Base-by-base conservation (phyloP, 495 filamentous ascomycete species). In the Zalerion maritima region DNA sequence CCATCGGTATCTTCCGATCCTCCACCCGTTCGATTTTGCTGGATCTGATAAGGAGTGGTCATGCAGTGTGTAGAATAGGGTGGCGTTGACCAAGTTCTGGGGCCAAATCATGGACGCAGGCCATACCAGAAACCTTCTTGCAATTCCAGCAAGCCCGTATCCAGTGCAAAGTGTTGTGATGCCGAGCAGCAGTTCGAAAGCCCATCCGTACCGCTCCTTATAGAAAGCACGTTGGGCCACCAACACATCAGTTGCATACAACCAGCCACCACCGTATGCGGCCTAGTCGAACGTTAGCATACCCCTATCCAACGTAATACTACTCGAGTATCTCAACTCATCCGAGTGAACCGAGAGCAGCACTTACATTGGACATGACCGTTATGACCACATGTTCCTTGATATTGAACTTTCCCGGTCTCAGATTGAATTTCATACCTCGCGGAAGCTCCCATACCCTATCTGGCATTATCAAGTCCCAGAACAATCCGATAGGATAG, bases 311-410 rank as follows among this genome's bases (percentile, higher is more conserved):
- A 14, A 11, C n/a, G 11, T 14, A 19, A 13, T 24, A 5, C 12
- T 26, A 9, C 5, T n/a, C n/a, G n/a, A n/a, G n/a, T n/a, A n/a
- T n/a, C n/a, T n/a, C n/a, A n/a, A n/a, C n/a, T n/a, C n/a, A n/a
- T n/a, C n/a, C n/a, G n/a, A n/a, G n/a, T n/a, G n/a, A n/a, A n/a
- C n/a, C n/a, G n/a, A n/a, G n/a, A n/a, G n/a, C n/a, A 22, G 2
- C 11, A 26, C 51, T 51, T 43, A 69, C 66, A 43, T 69, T 71
- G 0, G 69, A 69, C 77, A 82, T 84, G 37, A 79, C 71, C 12
- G 75, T 75, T 41, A 84, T 80, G 31, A 84, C 49, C 14, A 73
- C 73, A 60, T 84, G 78, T 47, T 84, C 78, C 43, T 84, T 84
- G 50, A 74, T 72, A 48, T 81, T 84, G 50, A 84, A 84, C 21